Percentiles rank a stretch among this genome's conserved stretches.
Evolutionary conservation across 2,329 filamentous ascomycete species (phyloP).

Genomic region (Sporothrix curviconia): DNA sequence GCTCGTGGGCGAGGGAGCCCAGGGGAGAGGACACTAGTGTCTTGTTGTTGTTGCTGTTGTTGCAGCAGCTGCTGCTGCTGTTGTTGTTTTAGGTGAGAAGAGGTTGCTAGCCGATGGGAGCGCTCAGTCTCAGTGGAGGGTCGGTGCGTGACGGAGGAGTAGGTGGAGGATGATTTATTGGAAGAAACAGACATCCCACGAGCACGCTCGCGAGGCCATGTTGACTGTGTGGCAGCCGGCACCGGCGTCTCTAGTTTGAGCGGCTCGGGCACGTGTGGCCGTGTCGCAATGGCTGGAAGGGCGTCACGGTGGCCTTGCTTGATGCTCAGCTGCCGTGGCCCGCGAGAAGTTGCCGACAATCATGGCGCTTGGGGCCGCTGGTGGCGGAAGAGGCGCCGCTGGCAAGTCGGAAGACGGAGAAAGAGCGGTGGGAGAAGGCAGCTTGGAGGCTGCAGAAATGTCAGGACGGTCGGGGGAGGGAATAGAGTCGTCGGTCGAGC

Average conservation of each 20-base stretch:
- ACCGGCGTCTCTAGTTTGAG: conserved; percentile 15
- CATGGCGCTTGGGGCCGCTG: conserved; percentile 26
- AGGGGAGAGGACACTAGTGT: conserved; percentile 16
- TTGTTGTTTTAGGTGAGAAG: conserved; percentile 17
- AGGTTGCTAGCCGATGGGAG: conserved; percentile 27
- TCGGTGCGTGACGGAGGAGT: conserved; percentile 36
- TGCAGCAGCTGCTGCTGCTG: neutral
- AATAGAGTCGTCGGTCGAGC: conserved; percentile 13
- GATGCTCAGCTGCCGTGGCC: conserved; percentile 48
- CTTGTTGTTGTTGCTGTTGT: neutral
- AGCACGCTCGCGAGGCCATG: conserved; percentile 38
- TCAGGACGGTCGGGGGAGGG: conserved; percentile 17
- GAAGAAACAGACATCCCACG: conserved; percentile 43
- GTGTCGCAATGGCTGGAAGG: neutral
- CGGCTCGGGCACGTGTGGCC: conserved; percentile 18
- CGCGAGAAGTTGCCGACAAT: conserved; percentile 54
- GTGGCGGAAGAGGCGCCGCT: neutral
- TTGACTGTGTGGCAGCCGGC: conserved; percentile 12
- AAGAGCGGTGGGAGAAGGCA: neutral
- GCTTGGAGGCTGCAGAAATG: neutral
- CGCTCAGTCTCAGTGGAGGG: conserved; percentile 29
- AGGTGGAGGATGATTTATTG: conserved; percentile 39
- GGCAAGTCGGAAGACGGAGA: neutral
- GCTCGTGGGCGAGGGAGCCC: conserved; percentile 25
- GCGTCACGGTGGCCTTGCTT: conserved; percentile 31